These are phyloP conservation scores for Globisporangium nodosum DNA, from an alignment of 352 stramenopile species.

Conservation along the genomic window DNA sequence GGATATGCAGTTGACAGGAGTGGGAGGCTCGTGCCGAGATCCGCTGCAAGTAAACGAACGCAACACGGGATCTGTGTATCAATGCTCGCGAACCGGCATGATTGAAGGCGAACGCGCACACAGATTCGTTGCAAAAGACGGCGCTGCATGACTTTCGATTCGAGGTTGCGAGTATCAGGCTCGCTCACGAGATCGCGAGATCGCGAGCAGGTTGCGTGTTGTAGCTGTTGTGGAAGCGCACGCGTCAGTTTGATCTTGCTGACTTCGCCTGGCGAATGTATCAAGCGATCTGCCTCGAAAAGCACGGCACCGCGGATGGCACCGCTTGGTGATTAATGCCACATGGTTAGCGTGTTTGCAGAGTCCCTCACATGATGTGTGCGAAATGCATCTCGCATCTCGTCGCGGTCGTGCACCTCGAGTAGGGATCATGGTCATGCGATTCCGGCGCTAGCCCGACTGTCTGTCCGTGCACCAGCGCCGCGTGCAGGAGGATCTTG, in stretches of 20 bases:
- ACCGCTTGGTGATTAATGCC: neutral
- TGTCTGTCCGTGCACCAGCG: neutral
- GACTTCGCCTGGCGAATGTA: neutral
- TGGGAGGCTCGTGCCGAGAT: neutral
- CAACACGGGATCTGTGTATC: neutral
- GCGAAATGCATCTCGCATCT: too few species aligned
- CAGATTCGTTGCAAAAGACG: neutral
- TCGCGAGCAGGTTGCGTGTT: too few species aligned
- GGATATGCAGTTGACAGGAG: neutral
- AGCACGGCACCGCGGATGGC: neutral
- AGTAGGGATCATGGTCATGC: neutral
- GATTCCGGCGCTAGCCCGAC: neutral
- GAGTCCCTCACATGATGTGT: too few species aligned
- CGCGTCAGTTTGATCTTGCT: neutral
- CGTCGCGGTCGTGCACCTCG: too few species aligned
- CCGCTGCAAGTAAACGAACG: neutral
- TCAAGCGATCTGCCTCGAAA: neutral
- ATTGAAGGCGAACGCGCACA: too few species aligned
- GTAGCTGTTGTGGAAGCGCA: neutral
- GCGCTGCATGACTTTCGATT: too few species aligned
- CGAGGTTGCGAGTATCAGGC: too few species aligned
- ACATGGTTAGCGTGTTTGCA: too few species aligned
- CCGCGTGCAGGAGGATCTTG: too few species aligned
- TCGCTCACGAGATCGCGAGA: too few species aligned
- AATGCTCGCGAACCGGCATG: too few species aligned